A percentile compares a stretch with the other conserved stretches of the same genome.
These are phyloP conservation scores for Aethionema arabicum DNA, from an alignment of 345 rosid genomes.

Conservation along the genomic window DNA sequence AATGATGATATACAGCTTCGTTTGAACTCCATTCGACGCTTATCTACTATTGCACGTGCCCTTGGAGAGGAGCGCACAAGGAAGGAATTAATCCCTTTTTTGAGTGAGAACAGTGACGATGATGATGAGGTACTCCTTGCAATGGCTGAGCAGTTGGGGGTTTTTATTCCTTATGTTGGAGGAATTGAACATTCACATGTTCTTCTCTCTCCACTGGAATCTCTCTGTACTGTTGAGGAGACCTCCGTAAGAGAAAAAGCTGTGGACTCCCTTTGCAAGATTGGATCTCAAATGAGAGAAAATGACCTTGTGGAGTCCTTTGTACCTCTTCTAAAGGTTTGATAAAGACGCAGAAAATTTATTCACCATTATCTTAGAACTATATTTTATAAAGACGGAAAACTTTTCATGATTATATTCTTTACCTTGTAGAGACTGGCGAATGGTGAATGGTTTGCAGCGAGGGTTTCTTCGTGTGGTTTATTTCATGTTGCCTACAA, in stretches of 20 bases:
- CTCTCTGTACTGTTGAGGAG: constrained; percentile 87
- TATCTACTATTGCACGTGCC: constrained; percentile 93
- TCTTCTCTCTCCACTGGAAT: constrained; percentile 77
- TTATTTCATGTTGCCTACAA: constrained; percentile 84
- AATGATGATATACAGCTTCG: constrained; percentile 96
- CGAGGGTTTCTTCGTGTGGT: constrained; percentile 94
- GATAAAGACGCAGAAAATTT: constrained; percentile 5
- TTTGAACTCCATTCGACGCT: constrained; percentile 78
- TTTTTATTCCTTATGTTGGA: constrained; percentile 87
- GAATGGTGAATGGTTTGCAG: constrained; percentile 96
- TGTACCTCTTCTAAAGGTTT: constrained; percentile 84
- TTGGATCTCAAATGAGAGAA: constrained; percentile 92
- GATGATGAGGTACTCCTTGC: constrained; percentile 98
- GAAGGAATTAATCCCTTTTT: constrained; percentile 84
- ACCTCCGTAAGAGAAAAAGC: constrained; percentile 92
- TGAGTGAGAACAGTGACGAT: constrained; percentile 91
- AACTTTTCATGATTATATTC: neutral
- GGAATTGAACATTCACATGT: constrained; percentile 82
- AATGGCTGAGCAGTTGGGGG: constrained; percentile 89
- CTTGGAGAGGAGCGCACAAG: constrained; percentile 95
- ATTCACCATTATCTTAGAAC: neutral
- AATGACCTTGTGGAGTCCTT: constrained; percentile 71
- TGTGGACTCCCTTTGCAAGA: constrained; percentile 76
- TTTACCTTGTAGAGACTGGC: constrained; percentile 68
- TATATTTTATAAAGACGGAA: too few relatives aligned